Base-by-base conservation (phyloP, 257 asterid genomes). In the Nicotiana sylvestris region DNA sequence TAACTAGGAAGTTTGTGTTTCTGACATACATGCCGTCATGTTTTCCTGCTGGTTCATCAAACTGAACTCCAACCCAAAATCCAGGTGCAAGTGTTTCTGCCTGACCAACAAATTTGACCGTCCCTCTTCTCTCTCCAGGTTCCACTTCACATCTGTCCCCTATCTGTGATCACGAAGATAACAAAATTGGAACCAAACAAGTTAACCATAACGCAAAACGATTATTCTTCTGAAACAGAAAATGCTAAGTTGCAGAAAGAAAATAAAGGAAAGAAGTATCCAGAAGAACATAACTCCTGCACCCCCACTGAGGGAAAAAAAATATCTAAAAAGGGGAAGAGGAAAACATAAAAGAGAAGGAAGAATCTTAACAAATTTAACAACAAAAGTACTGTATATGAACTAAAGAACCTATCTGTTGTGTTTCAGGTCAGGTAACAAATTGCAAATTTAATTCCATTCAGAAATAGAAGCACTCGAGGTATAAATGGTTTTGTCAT, bases 111-210 rank as follows among this genome's bases (percentile, higher is more conserved):
- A 91, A 96, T 86, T 94, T 96, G 83, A 93, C 89, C 30, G 86
- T 80, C 57, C 98, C 99, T 88, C 97, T 90, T 87, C 91, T 93
- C 90, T 90, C 98, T 81, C 99, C 98, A 46, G 95, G 93, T 70
- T 94, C 98, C 85, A 92, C 97, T 90, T 92, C 90, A 86, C 98
- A 96, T 91, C 99, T 89, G 83, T 94, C 97, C 82, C 98, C 99
- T 56, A 91, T 92, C 98, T 94, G 87, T 81, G 68, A 60, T 15
- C 37, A 33, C 64, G 81, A 82, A 51, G 64, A 76, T 64, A 65
- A 80, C 29, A 85, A 81, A 53, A 27, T 10, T 4, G 21, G 21
- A 25, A 13, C 11, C 18, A 77, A 13, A 35, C 49, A 81, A 72
- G 80, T 86, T 84, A 84, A 82, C 18, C 30, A 53, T 33, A 65